phyloP scores from a whole-genome alignment of 176 grass and related monocot species.

The Hordeum marinum region DNA sequence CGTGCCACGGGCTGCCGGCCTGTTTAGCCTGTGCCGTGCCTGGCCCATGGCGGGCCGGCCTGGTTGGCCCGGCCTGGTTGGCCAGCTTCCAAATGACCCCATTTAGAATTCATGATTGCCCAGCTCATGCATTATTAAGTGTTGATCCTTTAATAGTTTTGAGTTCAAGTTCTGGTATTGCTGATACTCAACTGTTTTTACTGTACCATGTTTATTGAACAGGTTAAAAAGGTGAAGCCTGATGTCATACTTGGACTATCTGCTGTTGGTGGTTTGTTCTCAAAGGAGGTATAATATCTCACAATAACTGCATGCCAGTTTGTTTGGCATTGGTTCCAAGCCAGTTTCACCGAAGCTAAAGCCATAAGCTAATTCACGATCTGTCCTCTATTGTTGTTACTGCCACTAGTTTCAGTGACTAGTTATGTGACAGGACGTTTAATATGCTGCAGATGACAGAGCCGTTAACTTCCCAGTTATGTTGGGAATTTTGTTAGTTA shows the following conservation, averaged over 20 bases:
- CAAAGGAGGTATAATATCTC: constrained; percentile 60
- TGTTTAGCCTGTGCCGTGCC: no score
- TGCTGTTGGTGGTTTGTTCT: constrained; percentile 97
- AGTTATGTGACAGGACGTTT: not conserved
- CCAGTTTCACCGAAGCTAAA: constrained; percentile 2
- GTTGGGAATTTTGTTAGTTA: not conserved
- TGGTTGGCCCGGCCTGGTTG: no score
- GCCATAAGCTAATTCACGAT: constrained; percentile 12
- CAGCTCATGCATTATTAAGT: not conserved
- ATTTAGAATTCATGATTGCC: not conserved
- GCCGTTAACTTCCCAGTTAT: not conserved
- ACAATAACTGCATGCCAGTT: constrained; percentile 7
- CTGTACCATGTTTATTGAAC: constrained; percentile 14
- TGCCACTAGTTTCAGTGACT: not conserved
- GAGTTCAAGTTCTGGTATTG: not conserved
- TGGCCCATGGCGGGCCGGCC: no score
- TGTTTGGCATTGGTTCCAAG: not conserved
- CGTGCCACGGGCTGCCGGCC: no score
- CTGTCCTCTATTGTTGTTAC: not conserved
- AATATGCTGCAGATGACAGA: not conserved
- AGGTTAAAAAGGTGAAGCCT: constrained; percentile 98
- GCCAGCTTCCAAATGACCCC: not conserved
- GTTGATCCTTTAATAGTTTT: not conserved
- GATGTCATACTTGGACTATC: constrained; percentile 98
- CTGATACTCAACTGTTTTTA: not conserved